A percentile compares a stretch with the other conserved stretches of the same genome.
Conservation (phyloP, 139 green algal genomes). For the Asterochloris sp. region DNA sequence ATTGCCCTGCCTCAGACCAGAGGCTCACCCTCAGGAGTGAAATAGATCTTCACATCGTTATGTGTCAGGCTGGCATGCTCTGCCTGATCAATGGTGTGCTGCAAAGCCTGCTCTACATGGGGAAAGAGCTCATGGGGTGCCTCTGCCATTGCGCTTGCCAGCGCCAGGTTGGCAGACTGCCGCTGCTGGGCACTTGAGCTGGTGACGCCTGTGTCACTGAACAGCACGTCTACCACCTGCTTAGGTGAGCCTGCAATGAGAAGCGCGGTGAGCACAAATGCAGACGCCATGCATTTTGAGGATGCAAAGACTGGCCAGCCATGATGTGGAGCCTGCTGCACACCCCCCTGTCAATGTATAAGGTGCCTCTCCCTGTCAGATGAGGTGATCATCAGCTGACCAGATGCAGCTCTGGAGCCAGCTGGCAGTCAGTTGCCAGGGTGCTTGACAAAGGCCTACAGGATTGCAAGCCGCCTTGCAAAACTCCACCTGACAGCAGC, state of each 20-base stretch:
- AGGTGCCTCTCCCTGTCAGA: background rate
- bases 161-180: slow-evolving; percentile 39
- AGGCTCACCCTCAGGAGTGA: slow-evolving; percentile 37
- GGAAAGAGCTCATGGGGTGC: slow-evolving; percentile 34
- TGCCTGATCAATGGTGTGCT: slow-evolving; percentile 25
- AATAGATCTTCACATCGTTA: slow-evolving; percentile 51
- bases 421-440: too few species aligned
- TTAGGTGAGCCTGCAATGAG: slow-evolving; percentile 1
- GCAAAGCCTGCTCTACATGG: slow-evolving; percentile 34
- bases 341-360: background rate
- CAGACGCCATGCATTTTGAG: background rate
- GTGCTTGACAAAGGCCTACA: background rate
- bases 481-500: background rate
- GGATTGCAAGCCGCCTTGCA: background rate
- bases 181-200: slow-evolving; percentile 23
- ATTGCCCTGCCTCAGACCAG: background rate
- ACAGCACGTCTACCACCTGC: slow-evolving; percentile 28
- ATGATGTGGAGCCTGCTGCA: background rate
- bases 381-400: too few species aligned
- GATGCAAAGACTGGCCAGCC: slow-evolving; percentile 7
- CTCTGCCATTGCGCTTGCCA: slow-evolving; percentile 48
- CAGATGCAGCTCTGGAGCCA: too few species aligned
- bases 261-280: background rate
- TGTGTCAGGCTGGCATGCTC: slow-evolving; percentile 55
- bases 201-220: slow-evolving; percentile 32